Evolutionary conservation across 2,329 filamentous ascomycete genomes (phyloP).

Genomic region (Phialocephala sp.): DNA sequence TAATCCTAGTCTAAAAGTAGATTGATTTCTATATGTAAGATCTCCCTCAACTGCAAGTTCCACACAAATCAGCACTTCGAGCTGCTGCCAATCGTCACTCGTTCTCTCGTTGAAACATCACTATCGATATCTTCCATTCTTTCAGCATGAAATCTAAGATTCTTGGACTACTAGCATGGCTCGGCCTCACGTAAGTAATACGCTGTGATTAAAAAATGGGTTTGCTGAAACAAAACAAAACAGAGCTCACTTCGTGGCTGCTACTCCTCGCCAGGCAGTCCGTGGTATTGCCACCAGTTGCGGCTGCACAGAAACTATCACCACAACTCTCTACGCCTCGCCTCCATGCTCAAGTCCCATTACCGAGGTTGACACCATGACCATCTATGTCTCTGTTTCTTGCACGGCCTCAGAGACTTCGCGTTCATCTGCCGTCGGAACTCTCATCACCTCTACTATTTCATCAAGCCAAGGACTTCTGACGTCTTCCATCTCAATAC

Average conservation of each 20-base stretch:
- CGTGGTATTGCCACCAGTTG: constrained; percentile 5
- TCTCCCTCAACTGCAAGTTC: not conserved
- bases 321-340: constrained; percentile 11
- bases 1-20: not conserved
- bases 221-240: not conserved
- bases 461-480: not conserved
- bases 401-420: constrained; percentile 1
- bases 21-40: not conserved
- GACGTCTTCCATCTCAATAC: not conserved
- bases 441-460: not conserved
- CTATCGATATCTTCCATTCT: not conserved
- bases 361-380: not conserved
- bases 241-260: constrained; percentile 8
- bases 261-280: not conserved
- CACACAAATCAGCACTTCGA: not conserved
- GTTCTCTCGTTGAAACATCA: not conserved
- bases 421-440: not conserved
- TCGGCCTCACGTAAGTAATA: constrained; percentile 2
- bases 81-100: not conserved
- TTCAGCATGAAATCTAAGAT: not conserved
- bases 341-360: not conserved
- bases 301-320: constrained; percentile 12
- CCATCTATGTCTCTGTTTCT: not conserved
- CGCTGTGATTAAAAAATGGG: not conserved
- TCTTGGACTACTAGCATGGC: not conserved